Base-by-base conservation (phyloP, 208 protist species). In the Angomonas deanei region DNA sequence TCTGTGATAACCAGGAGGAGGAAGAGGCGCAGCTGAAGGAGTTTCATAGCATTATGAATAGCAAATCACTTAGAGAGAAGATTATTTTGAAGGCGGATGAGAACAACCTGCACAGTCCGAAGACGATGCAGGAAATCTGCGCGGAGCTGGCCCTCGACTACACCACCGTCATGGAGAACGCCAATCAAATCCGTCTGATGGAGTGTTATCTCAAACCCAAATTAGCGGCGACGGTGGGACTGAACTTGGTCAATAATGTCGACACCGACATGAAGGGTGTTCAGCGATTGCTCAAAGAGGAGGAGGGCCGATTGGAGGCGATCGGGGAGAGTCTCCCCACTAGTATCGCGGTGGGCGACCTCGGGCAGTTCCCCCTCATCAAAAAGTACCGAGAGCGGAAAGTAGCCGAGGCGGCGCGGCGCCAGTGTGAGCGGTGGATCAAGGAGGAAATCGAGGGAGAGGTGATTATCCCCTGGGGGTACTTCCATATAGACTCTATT, bases 171-270 rank as follows among this genome's bases (percentile, higher is more conserved):
- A 54, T 64, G 19, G 64, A 63, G 15, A 48, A 77, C 24, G 70
- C 74, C 61, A 66, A 70, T 49, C 80, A 64, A 38, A 67, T 95
- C 28, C 86, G 89, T 26, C 71, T 95, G 58, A 85, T 93, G 78
- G 86, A 95, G 71, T 95, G 86, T 74, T 95, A 95, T 61, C 68
- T 95, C 32, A 89, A 88, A 62, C 89, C 89, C 8, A 95, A 93
- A 66, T 88, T 95, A 74, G 89, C 89, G 0, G 86, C 89, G 19
- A 76, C 80, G 24, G 79, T 80, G 33, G 89, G 86, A 13, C 53
- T 67, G 36, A 66, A 90, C 49, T 76, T 95, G 59, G 66, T 76
- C 82, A 95, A 95, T 60, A 74, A 90, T 64, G 83, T 78, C 0
- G 89, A 95, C 59, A 61, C 92, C 17, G 65, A 92, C 66, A 89